Base-by-base conservation (phyloP, 257 asterid species). In the Coffea eugenioides region DNA sequence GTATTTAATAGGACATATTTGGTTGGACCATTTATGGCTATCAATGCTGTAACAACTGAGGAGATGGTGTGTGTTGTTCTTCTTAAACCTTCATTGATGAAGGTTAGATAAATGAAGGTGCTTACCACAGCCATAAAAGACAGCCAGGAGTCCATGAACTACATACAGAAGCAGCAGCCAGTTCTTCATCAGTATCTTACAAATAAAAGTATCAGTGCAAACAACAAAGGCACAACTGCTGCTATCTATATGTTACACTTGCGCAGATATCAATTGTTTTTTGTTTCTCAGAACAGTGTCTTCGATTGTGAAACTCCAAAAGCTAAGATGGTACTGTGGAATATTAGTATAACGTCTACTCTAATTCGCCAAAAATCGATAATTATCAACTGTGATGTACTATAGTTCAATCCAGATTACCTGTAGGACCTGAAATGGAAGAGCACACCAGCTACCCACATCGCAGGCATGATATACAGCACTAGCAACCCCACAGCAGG, bases 121-220 rank as follows among this genome's bases (percentile, higher is more conserved):
- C 97, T 91, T 69, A 90, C 90, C 14, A 92, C 93, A 21, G 97
- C 98, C 94, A 94, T 90, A 90, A 94, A 94, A 57, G 97, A 92
- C 77, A 94, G 98, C 98, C 98, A 94, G 88, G 92, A 94, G 81
- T 94, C 98, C 81, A 92, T 76, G 85, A 91, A 94, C 98, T 94
- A 64, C 31, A 66, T 48, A 67, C 21, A 25, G 36, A 77, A 39
- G 51, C 8, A 45, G 39, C 71, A 45, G 72, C 7, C 27, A 43
- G 69, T 23, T 49, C 52, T 73, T 25, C 8, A 21, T 73, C 77
- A 73, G 65, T 14, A 27, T 73, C 27, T 73, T 48, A 71, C 23
- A 10, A 46, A 46, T 46, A 5, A 11, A 2, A 10, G 20, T 10
- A 7, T 20, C 71, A 31, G 52, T 39, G 52, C 11, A 39, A 43